Conservation (phyloP, 2,329 filamentous ascomycete genomes). For the Sarocladium oryzae region DNA sequence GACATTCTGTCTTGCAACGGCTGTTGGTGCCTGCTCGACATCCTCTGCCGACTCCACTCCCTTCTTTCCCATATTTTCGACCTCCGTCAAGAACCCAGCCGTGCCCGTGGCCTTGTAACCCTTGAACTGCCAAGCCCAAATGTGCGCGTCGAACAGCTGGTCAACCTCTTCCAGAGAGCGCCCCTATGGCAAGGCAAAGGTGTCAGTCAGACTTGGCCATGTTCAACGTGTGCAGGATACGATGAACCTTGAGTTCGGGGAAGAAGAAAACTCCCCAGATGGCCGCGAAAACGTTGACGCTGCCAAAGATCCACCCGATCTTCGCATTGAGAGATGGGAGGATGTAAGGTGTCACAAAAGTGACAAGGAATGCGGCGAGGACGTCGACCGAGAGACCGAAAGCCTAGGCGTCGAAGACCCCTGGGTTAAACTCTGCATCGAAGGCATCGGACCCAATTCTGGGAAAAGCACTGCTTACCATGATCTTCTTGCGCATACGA, state of each 20-base stretch:
- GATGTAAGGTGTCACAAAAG: constrained; percentile 10
- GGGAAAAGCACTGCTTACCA: too few species aligned
- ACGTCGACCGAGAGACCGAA: constrained; percentile 10
- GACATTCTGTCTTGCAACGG: too few species aligned
- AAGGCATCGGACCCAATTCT: too few species aligned
- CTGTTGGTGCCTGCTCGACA: neutral
- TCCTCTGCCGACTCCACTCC: neutral
- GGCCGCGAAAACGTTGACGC: neutral
- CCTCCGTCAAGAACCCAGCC: constrained; percentile 3
- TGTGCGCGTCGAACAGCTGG: constrained; percentile 6
- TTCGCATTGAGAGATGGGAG: constrained; percentile 5
- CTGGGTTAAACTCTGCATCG: neutral
- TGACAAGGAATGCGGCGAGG: constrained; percentile 12
- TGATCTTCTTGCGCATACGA: constrained; percentile 11
- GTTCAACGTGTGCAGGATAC: neutral
- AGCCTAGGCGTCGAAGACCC: neutral
- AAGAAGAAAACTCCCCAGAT: constrained; percentile 8
- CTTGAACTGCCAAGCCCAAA: constrained; percentile 10
- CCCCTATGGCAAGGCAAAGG: neutral
- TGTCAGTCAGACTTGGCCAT: neutral
- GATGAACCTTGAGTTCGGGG: constrained; percentile 10
- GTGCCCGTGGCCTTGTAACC: constrained; percentile 1
- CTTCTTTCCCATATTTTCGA: constrained; percentile 4
- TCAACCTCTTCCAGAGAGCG: constrained; percentile 10
- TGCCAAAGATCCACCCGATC: constrained; percentile 9